phyloP scores from a whole-genome alignment of 257 asterid species.

The Primulina tabacum region DNA sequence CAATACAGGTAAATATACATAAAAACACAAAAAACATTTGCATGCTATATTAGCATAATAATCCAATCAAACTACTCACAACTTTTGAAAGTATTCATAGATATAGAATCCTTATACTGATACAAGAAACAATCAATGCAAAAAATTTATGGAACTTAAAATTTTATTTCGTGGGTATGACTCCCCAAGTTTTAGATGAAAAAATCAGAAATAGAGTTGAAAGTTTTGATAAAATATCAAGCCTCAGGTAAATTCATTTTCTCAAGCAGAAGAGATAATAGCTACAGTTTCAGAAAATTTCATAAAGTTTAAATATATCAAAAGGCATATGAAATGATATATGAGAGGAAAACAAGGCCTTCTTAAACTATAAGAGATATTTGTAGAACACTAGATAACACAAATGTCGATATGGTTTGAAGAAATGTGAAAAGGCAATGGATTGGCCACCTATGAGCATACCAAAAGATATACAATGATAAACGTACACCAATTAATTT shows the following conservation, averaged over 20 bases:
- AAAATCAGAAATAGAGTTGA: neutral
- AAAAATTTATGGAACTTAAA: neutral
- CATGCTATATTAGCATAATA: neutral
- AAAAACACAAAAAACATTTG: too few relatives aligned
- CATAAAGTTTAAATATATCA: neutral
- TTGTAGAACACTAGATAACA: too few relatives aligned
- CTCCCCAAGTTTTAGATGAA: constrained; percentile 2
- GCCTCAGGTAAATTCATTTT: constrained; percentile 8
- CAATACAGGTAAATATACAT: neutral
- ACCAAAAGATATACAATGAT: too few relatives aligned
- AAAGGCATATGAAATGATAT: constrained; percentile 14
- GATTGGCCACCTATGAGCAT: neutral
- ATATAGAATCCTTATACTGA: neutral
- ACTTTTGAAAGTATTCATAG: neutral
- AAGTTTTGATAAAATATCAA: neutral
- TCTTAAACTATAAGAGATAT: too few relatives aligned
- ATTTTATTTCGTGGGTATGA: neutral
- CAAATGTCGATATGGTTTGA: too few relatives aligned
- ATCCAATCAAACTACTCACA: neutral
- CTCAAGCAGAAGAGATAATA: neutral
- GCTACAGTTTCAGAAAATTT: constrained; percentile 4
- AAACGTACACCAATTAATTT: neutral
- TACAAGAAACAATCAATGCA: constrained; percentile 9
- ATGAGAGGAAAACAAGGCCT: constrained; percentile 1
- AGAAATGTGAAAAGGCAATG: neutral